These are phyloP conservation scores for Macrophomina phaseolina DNA, from an alignment of 2,329 filamentous ascomycete genomes.

Conservation along the genomic window DNA sequence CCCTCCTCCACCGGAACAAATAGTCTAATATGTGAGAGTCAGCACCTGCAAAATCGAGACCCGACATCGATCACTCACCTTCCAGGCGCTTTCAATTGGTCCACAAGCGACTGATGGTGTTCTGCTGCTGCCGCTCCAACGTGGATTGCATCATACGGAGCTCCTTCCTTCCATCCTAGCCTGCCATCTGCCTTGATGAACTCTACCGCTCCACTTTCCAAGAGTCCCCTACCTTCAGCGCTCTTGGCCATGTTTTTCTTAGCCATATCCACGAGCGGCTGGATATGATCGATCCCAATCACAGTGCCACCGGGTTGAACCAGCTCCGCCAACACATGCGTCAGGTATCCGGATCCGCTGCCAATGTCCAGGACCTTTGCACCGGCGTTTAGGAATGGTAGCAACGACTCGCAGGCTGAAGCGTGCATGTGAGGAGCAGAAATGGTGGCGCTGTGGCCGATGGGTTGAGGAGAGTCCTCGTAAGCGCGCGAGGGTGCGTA, in stretches of 20 bases:
- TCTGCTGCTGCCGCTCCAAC: constrained; percentile 84
- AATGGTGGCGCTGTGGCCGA: constrained; percentile 72
- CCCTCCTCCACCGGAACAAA: constrained; percentile 75
- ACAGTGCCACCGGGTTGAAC: constrained; percentile 58
- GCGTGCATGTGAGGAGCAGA: constrained; percentile 77
- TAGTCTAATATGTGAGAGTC: constrained; percentile 52
- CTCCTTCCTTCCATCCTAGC: constrained; percentile 52
- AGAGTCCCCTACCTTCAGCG: constrained; percentile 56
- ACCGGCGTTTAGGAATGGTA: constrained; percentile 61
- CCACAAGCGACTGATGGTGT: constrained; percentile 73
- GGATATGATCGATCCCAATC: constrained; percentile 57
- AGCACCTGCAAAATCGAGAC: neutral
- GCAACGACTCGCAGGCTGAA: constrained; percentile 66
- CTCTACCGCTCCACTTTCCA: constrained; percentile 67
- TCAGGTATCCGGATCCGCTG: constrained; percentile 71
- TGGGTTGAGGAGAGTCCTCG: constrained; percentile 71
- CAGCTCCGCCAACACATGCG: constrained; percentile 83
- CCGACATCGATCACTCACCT: constrained; percentile 31
- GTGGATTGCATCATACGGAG: constrained; percentile 89
- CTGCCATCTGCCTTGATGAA: constrained; percentile 75
- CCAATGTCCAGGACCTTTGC: constrained; percentile 57
- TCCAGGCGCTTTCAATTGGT: constrained; percentile 80
- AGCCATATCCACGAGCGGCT: constrained; percentile 51
- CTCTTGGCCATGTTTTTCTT: constrained; percentile 52
- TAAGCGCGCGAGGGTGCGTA: constrained; percentile 78